Evolutionary conservation across 306 rosid genomes (phyloP).

Genomic region (Glycine soja): DNA sequence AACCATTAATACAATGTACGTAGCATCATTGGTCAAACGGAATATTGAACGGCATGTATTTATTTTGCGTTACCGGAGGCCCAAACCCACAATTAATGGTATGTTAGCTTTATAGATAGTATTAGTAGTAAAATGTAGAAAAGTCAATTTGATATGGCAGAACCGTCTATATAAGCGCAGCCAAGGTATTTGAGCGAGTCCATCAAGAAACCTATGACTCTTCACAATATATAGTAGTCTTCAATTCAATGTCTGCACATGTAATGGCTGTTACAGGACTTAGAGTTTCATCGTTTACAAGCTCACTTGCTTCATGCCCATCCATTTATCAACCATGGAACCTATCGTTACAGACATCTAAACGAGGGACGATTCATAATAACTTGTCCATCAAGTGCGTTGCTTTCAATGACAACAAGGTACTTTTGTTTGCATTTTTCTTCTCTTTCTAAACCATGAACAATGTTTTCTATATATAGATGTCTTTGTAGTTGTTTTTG

Average conservation of each 20-base stretch:
- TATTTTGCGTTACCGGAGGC: no score
- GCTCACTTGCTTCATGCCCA: neutral
- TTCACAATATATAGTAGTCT: neutral
- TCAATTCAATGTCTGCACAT: constrained; percentile 1
- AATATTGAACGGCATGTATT: neutral
- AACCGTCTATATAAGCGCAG: neutral
- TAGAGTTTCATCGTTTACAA: constrained; percentile 15
- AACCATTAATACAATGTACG: no score
- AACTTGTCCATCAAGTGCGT: constrained; percentile 15
- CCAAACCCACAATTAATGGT: no score
- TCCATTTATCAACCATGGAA: constrained; percentile 1
- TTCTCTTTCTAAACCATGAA: neutral
- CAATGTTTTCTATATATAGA: no score
- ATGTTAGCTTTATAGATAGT: no score
- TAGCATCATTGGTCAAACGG: neutral
- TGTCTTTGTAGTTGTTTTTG: no score
- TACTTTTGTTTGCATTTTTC: neutral
- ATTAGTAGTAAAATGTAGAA: no score
- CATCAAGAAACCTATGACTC: neutral
- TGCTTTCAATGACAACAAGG: constrained; percentile 37
- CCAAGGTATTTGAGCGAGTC: neutral
- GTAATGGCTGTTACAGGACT: neutral
- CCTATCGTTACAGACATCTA: constrained; percentile 21
- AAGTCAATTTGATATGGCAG: neutral
- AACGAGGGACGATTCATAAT: neutral